A percentile compares a stretch with the other conserved stretches of the same genome.
These are phyloP conservation scores for Fusarium sp. DNA, from an alignment of 2,329 filamentous ascomycete species.

Conservation along the genomic window DNA sequence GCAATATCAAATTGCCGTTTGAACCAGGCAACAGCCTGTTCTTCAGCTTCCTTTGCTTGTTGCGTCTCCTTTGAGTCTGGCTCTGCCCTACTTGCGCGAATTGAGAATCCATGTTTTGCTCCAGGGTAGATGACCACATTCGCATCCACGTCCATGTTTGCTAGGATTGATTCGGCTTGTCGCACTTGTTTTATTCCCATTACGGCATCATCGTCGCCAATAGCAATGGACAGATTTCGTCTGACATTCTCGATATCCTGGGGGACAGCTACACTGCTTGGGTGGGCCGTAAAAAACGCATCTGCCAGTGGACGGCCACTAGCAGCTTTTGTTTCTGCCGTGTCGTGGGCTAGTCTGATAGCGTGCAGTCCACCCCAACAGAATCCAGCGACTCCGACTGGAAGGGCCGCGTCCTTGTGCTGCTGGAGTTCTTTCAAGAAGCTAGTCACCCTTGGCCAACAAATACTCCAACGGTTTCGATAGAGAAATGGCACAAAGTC, in stretches of 20 bases:
- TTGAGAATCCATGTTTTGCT: slow-evolving; percentile 3
- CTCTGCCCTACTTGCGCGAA: slow-evolving; percentile 1
- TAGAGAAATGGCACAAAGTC: slow-evolving; percentile 6
- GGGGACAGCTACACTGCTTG: not conserved
- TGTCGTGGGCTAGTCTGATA: slow-evolving; percentile 59
- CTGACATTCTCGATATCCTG: not conserved
- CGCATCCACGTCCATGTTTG: not conserved
- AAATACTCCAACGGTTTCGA: slow-evolving; percentile 50
- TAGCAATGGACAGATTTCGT: not conserved
- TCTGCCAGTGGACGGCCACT: not conserved
- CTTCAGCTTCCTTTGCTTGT: not conserved
- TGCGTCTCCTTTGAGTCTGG: not conserved
- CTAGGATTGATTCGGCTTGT: not conserved
- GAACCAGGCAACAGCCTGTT: not conserved
- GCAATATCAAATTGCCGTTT: not conserved
- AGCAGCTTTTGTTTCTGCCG: not conserved
- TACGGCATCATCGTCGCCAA: slow-evolving; percentile 1
- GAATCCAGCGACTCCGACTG: slow-evolving; percentile 69
- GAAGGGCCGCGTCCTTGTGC: slow-evolving; percentile 48
- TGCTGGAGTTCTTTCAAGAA: slow-evolving; percentile 57
- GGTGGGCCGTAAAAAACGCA: slow-evolving; percentile 3
- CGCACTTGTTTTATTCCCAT: slow-evolving; percentile 1
- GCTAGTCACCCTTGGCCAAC: slow-evolving; percentile 52
- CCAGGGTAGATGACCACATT: not conserved
- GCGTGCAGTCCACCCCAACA: slow-evolving; percentile 73